phyloP scores from a whole-genome alignment of 805 yeast species.

The Maudiozyma pseudohumilis region DNA sequence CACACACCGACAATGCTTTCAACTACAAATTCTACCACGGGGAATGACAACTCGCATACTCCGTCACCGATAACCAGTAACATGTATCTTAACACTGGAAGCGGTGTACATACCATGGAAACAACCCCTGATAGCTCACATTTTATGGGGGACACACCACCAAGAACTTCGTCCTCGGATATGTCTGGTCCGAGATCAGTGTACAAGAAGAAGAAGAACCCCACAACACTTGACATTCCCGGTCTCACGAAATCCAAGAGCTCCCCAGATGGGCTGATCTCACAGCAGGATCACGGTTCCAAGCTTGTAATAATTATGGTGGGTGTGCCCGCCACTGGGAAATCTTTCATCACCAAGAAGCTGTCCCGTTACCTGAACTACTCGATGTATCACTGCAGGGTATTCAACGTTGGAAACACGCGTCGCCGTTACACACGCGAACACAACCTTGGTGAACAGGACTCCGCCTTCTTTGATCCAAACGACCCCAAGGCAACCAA shows the following conservation, averaged over 20 bases:
- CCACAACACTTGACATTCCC: conserved; percentile 83
- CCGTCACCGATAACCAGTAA: conserved; percentile 1
- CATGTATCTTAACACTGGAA: background rate
- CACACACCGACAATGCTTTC: background rate
- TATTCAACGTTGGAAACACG: conserved; percentile 93
- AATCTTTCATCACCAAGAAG: conserved; percentile 86
- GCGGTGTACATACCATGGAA: background rate
- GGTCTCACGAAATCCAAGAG: conserved; percentile 77
- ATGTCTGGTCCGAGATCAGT: background rate
- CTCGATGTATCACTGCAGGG: conserved; percentile 83
- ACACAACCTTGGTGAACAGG: conserved; percentile 38
- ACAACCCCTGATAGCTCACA: background rate
- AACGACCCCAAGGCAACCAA: conserved; percentile 52
- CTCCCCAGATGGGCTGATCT: conserved; percentile 65
- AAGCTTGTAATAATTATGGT: conserved; percentile 93
- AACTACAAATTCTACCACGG: no score
- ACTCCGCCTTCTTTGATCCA: conserved; percentile 81
- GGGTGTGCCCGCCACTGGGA: conserved; percentile 92
- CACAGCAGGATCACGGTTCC: conserved; percentile 60
- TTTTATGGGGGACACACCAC: background rate
- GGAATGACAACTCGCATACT: background rate
- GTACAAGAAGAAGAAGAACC: conserved; percentile 36
- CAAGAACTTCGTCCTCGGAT: background rate
- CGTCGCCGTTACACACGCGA: conserved; percentile 57
- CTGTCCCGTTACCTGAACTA: conserved; percentile 84